Base-by-base conservation (phyloP, 169 alveolate species). In the Miamiensis avidus region DNA sequence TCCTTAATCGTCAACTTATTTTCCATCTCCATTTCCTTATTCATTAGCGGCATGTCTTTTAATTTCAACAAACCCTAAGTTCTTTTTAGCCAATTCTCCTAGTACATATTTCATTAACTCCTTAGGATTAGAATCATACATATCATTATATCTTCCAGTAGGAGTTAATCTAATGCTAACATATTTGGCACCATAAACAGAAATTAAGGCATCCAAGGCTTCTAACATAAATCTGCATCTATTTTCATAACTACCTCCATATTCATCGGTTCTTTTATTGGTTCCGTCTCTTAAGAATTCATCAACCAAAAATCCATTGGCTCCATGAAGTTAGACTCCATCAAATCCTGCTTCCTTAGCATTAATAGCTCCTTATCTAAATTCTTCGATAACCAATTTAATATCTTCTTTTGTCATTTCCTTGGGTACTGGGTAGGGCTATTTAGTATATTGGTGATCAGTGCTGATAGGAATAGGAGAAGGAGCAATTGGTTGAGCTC, bases 211-310 rank as follows among this genome's bases (percentile, higher is more conserved):
- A 65, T 93, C 87, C 15, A 88, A 26, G 16, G 79, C 85, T 77
- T 93, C 94, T n/a, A 90, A 34, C 0, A 83, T 20, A 77, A 93
- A 86, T 85, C 92, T 85, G 25, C 89, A 74, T 82, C 95, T 86
- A 74, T 93, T 93, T 86, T 93, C 95, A 64, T 74, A 82, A 29
- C 88, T 73, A 0, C 95, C 96, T 25, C 96, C 96, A 87, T 93
- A 93, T 78, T 87, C 91, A 82, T 93, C 96, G 20, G 88, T 93
- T 84, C 96, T 88, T 20, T 88, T 65, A 82, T 93, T 93, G 20
- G 85, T 64, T 34, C 83, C 78, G 27, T 69, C 83, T 74, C 83
- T 85, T 30, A 85, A 81, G 81, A 85, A 85, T 34, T 85, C n/a
- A 78, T 85, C 90, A 29, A 85, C 75, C 0, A 85, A 27, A 27